These are phyloP conservation scores for Cornus florida DNA, from an alignment of 148 eudicot species.

Conservation along the genomic window DNA sequence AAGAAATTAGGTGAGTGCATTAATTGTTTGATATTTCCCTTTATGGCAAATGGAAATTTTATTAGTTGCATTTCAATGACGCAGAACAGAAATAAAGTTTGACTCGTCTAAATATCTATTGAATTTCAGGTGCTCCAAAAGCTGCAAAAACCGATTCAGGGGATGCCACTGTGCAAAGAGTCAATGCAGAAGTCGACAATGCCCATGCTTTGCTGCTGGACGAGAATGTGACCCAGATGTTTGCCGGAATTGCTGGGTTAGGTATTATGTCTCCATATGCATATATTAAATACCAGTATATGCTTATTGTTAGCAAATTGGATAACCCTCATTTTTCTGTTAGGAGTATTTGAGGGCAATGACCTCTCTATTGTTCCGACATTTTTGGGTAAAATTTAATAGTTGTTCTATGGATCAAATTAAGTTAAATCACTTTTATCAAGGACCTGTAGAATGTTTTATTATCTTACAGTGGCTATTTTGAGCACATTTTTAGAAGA, in stretches of 20 bases:
- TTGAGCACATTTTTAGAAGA: neutral
- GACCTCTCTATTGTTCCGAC: neutral
- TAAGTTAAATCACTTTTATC: neutral
- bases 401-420: neutral
- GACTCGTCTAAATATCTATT: slow-evolving; percentile 1
- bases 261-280: slow-evolving; percentile 29
- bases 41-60: neutral
- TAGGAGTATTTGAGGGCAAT: neutral
- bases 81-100: neutral
- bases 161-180: slow-evolving; percentile 99
- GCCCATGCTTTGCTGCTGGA: slow-evolving; percentile 95
- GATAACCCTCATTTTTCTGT: neutral
- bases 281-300: neutral
- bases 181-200: slow-evolving; percentile 95
- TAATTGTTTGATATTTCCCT: neutral
- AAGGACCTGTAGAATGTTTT: neutral
- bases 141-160: slow-evolving; percentile 87
- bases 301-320: neutral
- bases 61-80: neutral
- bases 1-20: neutral
- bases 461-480: neutral
- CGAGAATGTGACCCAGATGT: slow-evolving; percentile 99
- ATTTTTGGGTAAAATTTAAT: neutral
- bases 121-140: slow-evolving; percentile 76
- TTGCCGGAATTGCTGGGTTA: slow-evolving; percentile 96